Conservation (phyloP, 805 yeast genomes). For the Huiozyma naganishii region DNA sequence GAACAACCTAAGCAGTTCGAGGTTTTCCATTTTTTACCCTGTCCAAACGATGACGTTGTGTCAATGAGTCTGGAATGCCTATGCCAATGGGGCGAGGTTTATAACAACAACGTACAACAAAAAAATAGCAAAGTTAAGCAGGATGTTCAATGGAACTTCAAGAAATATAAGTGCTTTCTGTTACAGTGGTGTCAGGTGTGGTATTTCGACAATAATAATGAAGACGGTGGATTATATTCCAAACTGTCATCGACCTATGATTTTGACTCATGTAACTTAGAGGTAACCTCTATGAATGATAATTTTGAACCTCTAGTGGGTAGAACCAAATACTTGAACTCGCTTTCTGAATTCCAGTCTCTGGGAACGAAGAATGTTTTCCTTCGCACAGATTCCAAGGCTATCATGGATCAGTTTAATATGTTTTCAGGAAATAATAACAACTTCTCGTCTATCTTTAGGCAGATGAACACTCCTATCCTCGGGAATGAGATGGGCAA, state of each 20-base stretch:
- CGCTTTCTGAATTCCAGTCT: slow-evolving; percentile 1
- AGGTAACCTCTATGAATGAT: not conserved
- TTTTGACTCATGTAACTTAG: not conserved
- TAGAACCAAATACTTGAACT: not conserved
- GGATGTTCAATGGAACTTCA: slow-evolving; percentile 14
- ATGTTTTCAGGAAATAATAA: slow-evolving; percentile 10
- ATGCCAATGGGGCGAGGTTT: slow-evolving; percentile 3
- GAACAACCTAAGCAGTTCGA: slow-evolving; percentile 18
- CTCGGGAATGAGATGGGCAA: not conserved
- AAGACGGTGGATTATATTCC: not conserved
- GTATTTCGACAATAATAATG: slow-evolving; percentile 3
- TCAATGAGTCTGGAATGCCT: slow-evolving; percentile 14
- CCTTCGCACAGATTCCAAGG: slow-evolving; percentile 14
- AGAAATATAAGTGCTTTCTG: slow-evolving; percentile 15
- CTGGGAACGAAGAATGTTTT: slow-evolving; percentile 4
- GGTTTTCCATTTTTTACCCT: slow-evolving; percentile 20
- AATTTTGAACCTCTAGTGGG: not conserved
- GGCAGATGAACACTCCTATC: slow-evolving; percentile 1
- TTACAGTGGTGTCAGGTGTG: slow-evolving; percentile 19
- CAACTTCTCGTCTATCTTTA: slow-evolving; percentile 4
- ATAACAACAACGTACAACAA: not conserved
- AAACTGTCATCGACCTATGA: not conserved
- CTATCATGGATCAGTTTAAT: slow-evolving; percentile 22
- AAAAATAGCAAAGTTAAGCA: slow-evolving; percentile 2
- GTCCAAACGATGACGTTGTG: slow-evolving; percentile 18